phyloP scores from a whole-genome alignment of 2,329 filamentous ascomycete genomes.

The Fusarium longipes region DNA sequence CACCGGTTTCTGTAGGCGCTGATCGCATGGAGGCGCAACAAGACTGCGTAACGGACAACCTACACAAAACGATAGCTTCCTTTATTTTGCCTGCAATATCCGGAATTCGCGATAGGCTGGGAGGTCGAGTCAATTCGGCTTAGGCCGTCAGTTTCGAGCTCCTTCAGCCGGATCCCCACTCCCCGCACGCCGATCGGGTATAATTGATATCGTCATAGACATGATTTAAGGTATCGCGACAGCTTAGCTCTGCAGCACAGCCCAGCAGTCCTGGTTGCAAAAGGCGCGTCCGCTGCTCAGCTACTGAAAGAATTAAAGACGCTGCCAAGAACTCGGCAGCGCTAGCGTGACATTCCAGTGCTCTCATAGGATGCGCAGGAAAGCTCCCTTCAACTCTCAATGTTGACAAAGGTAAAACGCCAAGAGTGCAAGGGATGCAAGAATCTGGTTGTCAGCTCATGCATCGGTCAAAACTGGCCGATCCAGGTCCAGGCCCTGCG shows the following conservation, averaged over 20 bases:
- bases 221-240: conserved; percentile 21
- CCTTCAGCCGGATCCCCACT: conserved; percentile 23
- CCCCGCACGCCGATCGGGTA: conserved; percentile 29
- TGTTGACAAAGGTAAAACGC: conserved; percentile 1
- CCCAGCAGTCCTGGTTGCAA: conserved; percentile 6
- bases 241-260: conserved; percentile 11
- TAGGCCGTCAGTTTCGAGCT: conserved; percentile 7
- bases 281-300: neutral
- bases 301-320: conserved; percentile 17
- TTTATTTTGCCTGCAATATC: conserved; percentile 11
- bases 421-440: conserved; percentile 17
- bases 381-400: conserved; percentile 14
- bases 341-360: conserved; percentile 31
- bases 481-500: conserved; percentile 9
- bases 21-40: conserved; percentile 7
- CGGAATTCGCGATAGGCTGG: conserved; percentile 4
- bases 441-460: conserved; percentile 25
- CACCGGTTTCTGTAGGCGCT: neutral
- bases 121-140: conserved; percentile 5
- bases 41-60: conserved; percentile 38
- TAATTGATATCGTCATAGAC: conserved; percentile 40
- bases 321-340: conserved; percentile 33
- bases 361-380: conserved; percentile 3
- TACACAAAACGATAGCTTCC: conserved; percentile 25
- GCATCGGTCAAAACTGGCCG: conserved; percentile 28